Conservation (phyloP, 306 rosid genomes). For the Medicago arabica region DNA sequence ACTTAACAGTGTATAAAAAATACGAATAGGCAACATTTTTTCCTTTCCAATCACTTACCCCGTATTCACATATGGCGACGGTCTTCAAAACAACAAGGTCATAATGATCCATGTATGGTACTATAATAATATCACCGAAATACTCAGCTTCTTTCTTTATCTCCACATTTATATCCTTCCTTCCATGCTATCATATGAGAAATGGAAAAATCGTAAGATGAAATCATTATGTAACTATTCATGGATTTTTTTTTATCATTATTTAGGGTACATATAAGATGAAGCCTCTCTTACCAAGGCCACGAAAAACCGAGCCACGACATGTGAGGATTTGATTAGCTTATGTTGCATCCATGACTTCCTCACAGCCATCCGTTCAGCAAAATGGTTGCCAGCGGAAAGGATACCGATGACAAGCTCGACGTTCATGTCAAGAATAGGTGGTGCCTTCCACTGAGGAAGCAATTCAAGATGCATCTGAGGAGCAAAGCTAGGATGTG, state of each 20-base stretch:
- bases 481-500: conserved; percentile 92
- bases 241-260: conserved; percentile 6
- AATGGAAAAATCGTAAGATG: conserved; percentile 37
- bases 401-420: conserved; percentile 91
- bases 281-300: conserved; percentile 74
- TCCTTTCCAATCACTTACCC: conserved; percentile 62
- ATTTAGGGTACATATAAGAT: conserved; percentile 20
- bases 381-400: conserved; percentile 97
- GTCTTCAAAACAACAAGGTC: conserved; percentile 97
- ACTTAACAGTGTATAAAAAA: not conserved
- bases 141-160: conserved; percentile 87
- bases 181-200: conserved; percentile 70
- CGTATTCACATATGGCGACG: conserved; percentile 90
- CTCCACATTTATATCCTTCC: conserved; percentile 83
- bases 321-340: conserved; percentile 72
- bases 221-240: conserved; percentile 11
- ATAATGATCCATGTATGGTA: conserved; percentile 95
- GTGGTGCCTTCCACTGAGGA: conserved; percentile 80
- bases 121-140: conserved; percentile 88
- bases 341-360: conserved; percentile 98
- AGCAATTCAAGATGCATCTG: conserved; percentile 84
- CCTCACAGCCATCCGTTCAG: conserved; percentile 95
- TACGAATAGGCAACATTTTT: conserved; percentile 32
- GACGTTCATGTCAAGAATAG: conserved; percentile 51
- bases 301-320: conserved; percentile 85